A percentile compares a stretch with the other conserved stretches of the same genome.
Conservation (phyloP, 1,139 yeast genomes). For the Taphrina pruni region DNA sequence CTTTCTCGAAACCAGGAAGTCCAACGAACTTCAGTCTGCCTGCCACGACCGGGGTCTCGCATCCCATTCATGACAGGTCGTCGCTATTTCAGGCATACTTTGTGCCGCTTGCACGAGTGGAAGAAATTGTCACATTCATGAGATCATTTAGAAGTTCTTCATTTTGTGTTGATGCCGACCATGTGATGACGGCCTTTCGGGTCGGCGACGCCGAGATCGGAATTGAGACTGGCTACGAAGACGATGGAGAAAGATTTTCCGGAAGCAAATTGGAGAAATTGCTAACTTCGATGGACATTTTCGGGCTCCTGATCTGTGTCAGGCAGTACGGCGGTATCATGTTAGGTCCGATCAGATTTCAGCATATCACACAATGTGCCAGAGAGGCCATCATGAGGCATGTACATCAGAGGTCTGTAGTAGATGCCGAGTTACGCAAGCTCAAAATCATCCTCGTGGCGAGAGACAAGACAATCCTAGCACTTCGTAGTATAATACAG, state of each 20-base stretch:
- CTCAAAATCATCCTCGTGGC: constrained; percentile 13
- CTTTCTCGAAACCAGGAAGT: too few species aligned
- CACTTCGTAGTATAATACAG: constrained; percentile 48
- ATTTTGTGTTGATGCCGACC: constrained; percentile 16
- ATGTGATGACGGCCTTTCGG: constrained; percentile 32
- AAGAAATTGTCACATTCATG: constrained; percentile 3
- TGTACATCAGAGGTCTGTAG: constrained; percentile 12
- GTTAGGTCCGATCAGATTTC: constrained; percentile 42
- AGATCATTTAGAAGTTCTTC: constrained; percentile 1
- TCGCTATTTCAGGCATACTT: constrained; percentile 29
- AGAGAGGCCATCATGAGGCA: constrained; percentile 36
- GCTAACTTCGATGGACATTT: constrained; percentile 16
- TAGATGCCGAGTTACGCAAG: constrained; percentile 1
- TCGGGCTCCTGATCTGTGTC: constrained; percentile 35
- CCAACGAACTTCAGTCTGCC: background rate
- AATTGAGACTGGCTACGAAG: constrained; percentile 27
- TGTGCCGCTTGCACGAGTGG: constrained; percentile 4
- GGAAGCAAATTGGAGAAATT: constrained; percentile 34
- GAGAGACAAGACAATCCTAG: constrained; percentile 28
- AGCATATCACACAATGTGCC: constrained; percentile 40
- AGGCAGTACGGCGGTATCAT: constrained; percentile 41
- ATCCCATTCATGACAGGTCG: constrained; percentile 22
- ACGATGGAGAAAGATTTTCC: constrained; percentile 43
- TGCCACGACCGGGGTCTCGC: constrained; percentile 12
- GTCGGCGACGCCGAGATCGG: constrained; percentile 8